Percentiles rank a stretch among this genome's conserved stretches.
Evolutionary conservation across 1,139 yeast species (phyloP).

Genomic region (Geotrichum candidum): DNA sequence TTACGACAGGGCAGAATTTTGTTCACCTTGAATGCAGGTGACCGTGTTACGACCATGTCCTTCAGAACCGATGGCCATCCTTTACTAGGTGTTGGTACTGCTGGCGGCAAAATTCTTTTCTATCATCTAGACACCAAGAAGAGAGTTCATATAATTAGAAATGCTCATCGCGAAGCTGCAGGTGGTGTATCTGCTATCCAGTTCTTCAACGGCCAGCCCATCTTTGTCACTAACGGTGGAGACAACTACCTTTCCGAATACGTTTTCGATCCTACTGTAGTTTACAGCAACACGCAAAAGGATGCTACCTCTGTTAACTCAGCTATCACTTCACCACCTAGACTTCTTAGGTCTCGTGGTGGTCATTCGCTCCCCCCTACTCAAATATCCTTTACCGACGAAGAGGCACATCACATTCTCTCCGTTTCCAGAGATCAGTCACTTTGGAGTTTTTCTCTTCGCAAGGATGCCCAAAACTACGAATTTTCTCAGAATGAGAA

Average conservation of each 20-base stretch:
- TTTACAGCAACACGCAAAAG: slow-evolving; percentile 29
- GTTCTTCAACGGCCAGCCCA: slow-evolving; percentile 88
- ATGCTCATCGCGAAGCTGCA: slow-evolving; percentile 60
- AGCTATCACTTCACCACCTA: slow-evolving; percentile 77
- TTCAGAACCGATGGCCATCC: slow-evolving; percentile 90
- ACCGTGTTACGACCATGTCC: slow-evolving; percentile 62
- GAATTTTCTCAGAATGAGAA: slow-evolving; percentile 73
- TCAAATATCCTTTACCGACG: slow-evolving; percentile 68
- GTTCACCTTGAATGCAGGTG: slow-evolving; percentile 55
- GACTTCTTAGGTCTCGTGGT: slow-evolving; percentile 87
- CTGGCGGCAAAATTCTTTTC: slow-evolving; percentile 76
- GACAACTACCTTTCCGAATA: slow-evolving; percentile 86
- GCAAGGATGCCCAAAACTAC: slow-evolving; percentile 95
- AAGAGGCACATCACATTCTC: slow-evolving; percentile 72
- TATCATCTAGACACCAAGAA: slow-evolving; percentile 71
- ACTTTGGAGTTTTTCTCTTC: slow-evolving; percentile 83
- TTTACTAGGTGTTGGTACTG: slow-evolving; percentile 74
- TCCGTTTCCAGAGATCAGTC: slow-evolving; percentile 86
- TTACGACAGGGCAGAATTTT: slow-evolving; percentile 54
- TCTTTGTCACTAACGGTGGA: slow-evolving; percentile 84
- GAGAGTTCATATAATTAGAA: slow-evolving; percentile 68
- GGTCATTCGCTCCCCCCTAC: slow-evolving; percentile 95
- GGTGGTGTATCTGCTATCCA: slow-evolving; percentile 79
- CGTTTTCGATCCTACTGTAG: slow-evolving; percentile 86
- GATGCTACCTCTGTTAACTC: slow-evolving; percentile 43